Percentiles rank a stretch among this genome's conserved stretches.
phyloP scores from a whole-genome alignment of 805 yeast genomes.

The Clavispora santaluciae region DNA sequence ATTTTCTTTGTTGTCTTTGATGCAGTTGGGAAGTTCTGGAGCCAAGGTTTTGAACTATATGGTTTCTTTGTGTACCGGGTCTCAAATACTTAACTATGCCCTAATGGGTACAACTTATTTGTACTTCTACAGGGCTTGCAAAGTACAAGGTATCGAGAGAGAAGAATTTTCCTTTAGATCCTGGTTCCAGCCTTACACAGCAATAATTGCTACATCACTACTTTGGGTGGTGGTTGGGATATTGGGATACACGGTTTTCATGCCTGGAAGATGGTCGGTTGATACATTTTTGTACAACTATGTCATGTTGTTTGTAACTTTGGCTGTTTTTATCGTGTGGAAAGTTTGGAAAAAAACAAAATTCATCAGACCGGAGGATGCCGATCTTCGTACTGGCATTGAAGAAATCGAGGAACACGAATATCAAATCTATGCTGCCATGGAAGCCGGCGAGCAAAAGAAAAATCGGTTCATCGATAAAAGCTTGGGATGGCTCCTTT shows the following conservation, averaged over 20 bases:
- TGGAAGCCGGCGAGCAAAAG: constrained; percentile 22
- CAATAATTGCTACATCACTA: constrained; percentile 26
- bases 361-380: constrained; percentile 38
- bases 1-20: constrained; percentile 17
- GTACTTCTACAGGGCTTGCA: constrained; percentile 19
- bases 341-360: constrained; percentile 34
- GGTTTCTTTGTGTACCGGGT: constrained; percentile 20
- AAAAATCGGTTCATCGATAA: constrained; percentile 7
- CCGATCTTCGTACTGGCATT: constrained; percentile 42
- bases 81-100: constrained; percentile 18
- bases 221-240: constrained; percentile 44
- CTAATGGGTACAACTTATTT: constrained; percentile 17
- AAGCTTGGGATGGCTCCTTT: constrained; percentile 12
- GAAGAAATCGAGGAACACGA: constrained; percentile 49
- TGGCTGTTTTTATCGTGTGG: constrained; percentile 32
- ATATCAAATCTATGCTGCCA: constrained; percentile 32
- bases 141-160: constrained; percentile 28
- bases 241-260: constrained; percentile 67
- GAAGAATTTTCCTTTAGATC: constrained; percentile 34
- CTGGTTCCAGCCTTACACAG: constrained; percentile 42
- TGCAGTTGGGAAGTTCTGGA: constrained; percentile 16
- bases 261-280: constrained; percentile 60
- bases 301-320: constrained; percentile 56
- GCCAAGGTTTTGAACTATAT: constrained; percentile 15
- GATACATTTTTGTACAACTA: constrained; percentile 65